Percentiles rank a stretch among this genome's conserved stretches.
phyloP scores from a whole-genome alignment of 2,329 filamentous ascomycete genomes.

The Fusarium phyllophilum region DNA sequence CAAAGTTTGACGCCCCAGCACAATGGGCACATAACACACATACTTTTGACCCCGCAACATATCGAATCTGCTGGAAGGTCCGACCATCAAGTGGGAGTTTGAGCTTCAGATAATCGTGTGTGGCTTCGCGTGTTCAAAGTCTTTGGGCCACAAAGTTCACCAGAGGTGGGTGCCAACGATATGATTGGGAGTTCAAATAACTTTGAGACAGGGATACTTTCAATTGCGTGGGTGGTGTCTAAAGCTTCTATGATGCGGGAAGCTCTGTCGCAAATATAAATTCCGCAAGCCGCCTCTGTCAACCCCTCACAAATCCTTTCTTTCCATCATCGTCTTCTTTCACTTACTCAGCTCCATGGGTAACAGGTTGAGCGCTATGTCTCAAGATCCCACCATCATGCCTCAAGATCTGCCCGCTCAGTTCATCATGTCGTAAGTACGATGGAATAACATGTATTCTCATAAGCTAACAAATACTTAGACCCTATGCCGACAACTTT shows the following conservation, averaged over 20 bases:
- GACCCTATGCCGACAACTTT: background rate
- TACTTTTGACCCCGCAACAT: background rate
- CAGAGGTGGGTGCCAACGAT: too few relatives aligned
- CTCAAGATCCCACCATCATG: background rate
- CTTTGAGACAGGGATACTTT: background rate
- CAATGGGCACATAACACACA: background rate
- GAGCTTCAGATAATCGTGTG: fast-evolving
- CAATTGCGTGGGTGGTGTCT: background rate
- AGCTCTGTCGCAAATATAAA: background rate
- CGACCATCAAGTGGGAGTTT: fast-evolving
- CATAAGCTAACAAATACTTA: background rate
- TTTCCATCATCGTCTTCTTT: background rate
- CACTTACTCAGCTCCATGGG: background rate
- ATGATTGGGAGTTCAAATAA: background rate
- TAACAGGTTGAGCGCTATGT: background rate
- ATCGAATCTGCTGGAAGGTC: background rate
- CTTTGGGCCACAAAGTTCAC: background rate
- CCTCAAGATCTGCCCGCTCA: too few relatives aligned
- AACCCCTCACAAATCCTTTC: background rate
- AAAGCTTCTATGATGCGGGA: background rate
- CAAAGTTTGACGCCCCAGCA: background rate
- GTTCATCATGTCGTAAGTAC: background rate
- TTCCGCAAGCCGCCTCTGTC: background rate
- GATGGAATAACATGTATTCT: fast-evolving
- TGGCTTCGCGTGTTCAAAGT: background rate